Evolutionary conservation across 148 eudicot genomes (phyloP).

Genomic region (Rhododendron kiyosumense): DNA sequence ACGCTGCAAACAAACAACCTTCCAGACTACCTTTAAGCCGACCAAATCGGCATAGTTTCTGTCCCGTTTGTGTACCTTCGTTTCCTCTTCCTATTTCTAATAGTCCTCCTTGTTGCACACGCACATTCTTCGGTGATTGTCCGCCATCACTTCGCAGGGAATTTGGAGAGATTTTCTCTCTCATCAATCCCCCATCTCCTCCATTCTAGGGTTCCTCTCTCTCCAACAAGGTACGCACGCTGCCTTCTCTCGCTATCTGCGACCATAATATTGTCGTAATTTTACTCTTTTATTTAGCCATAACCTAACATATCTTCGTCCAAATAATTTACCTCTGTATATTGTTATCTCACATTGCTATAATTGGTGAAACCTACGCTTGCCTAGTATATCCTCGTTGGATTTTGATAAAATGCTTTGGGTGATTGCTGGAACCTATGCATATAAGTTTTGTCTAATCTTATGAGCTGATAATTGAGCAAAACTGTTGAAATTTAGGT

Average conservation of each 20-base stretch:
- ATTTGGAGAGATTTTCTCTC: constrained; percentile 3
- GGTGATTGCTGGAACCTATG: neutral
- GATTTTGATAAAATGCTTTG: neutral
- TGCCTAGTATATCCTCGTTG: neutral
- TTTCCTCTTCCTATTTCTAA: neutral
- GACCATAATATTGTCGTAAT: neutral
- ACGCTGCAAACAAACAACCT: neutral
- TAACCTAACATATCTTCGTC: neutral
- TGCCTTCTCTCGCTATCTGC: neutral
- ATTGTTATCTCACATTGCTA: neutral
- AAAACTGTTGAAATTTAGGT: neutral
- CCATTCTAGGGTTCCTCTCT: constrained; percentile 16
- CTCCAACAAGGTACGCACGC: constrained; percentile 6
- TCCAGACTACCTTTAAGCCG: neutral
- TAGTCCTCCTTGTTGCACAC: neutral
- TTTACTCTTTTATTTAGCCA: neutral
- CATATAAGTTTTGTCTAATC: neutral
- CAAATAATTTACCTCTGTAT: neutral
- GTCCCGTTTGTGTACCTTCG: neutral
- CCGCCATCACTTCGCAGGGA: neutral
- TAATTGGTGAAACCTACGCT: neutral
- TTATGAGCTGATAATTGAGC: neutral
- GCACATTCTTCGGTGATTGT: neutral
- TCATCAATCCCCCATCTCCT: neutral
- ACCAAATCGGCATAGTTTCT: neutral